Evolutionary conservation across 768 basidiomycete species (phyloP).

Genomic region (Polyporus arcularius): DNA sequence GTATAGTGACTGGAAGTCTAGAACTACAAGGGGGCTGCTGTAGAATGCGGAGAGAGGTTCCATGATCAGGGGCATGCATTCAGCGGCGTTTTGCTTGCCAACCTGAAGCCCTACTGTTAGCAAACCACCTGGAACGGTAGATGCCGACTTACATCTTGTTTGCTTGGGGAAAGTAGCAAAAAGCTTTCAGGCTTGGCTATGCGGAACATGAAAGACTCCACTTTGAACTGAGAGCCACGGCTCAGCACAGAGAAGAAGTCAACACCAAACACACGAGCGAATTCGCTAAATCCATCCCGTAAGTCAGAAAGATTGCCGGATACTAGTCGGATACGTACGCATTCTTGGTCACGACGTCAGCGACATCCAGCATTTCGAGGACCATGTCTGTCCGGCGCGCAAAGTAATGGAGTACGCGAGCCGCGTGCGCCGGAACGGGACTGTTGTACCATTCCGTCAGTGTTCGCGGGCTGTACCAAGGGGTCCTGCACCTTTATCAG

Average conservation of each 20-base stretch:
- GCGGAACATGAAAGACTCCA: slow-evolving; percentile 97
- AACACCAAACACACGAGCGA: slow-evolving; percentile 95
- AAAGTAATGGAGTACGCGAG: slow-evolving; percentile 63
- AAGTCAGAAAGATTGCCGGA: not conserved
- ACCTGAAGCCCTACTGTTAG: slow-evolving; percentile 57
- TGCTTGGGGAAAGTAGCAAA: slow-evolving; percentile 87
- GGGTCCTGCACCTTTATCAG: slow-evolving; percentile 51
- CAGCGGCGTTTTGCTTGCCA: slow-evolving; percentile 93
- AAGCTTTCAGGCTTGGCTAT: slow-evolving; percentile 96
- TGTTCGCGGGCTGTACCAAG: slow-evolving; percentile 64
- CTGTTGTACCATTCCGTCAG: slow-evolving; percentile 73
- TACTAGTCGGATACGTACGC: slow-evolving; percentile 56
- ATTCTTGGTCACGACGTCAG: slow-evolving; percentile 85
- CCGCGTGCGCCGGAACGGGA: slow-evolving; percentile 52
- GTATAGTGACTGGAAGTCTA: slow-evolving; percentile 97
- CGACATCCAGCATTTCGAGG: slow-evolving; percentile 77
- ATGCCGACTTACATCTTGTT: slow-evolving; percentile 63
- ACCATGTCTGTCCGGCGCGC: slow-evolving; percentile 64
- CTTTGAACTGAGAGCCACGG: slow-evolving; percentile 97
- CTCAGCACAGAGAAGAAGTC: slow-evolving; percentile 96
- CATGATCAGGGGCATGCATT: slow-evolving; percentile 94
- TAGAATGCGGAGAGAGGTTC: slow-evolving; percentile 94
- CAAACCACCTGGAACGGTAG: not conserved
- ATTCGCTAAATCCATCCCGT: slow-evolving; percentile 61
- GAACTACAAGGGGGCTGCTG: slow-evolving; percentile 85